Percentiles rank a stretch among this genome's conserved stretches.
Evolutionary conservation across 306 rosid species (phyloP).

Genomic region (Pueraria montana): DNA sequence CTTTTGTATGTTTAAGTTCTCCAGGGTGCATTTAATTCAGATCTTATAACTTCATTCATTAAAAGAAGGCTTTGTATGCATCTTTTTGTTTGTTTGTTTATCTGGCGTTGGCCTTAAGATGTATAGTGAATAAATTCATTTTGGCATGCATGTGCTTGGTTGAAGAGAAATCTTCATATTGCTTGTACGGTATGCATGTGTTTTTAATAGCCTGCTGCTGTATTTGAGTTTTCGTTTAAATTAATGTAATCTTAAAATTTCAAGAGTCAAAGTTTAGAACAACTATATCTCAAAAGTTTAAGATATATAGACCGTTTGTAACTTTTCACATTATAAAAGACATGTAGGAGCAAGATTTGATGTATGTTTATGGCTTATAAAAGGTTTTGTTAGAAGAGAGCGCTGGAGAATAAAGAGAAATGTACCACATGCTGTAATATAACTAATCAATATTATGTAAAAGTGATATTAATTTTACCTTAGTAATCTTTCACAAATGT

Average conservation of each 20-base stretch:
- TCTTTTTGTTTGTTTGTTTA: background rate
- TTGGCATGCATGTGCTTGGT: too few species aligned
- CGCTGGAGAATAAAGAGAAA: background rate
- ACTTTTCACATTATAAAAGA: background rate
- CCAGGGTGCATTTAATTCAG: background rate
- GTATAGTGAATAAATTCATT: background rate
- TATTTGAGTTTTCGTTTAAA: constrained; percentile 12
- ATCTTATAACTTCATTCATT: background rate
- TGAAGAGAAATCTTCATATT: too few species aligned
- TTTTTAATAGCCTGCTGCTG: background rate
- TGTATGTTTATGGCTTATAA: background rate
- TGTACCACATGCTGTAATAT: constrained; percentile 7
- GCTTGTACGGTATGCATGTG: background rate
- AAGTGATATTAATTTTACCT: background rate
- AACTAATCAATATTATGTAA: background rate
- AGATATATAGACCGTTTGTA: background rate
- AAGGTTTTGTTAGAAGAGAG: constrained; percentile 5
- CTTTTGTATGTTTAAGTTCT: background rate
- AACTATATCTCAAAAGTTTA: background rate
- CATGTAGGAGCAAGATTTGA: background rate
- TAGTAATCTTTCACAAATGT: background rate
- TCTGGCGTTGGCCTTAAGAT: background rate
- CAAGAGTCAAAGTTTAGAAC: constrained; percentile 2
- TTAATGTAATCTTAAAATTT: constrained; percentile 1
- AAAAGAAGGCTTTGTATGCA: background rate